Conservation (phyloP, 139 green algal species). For the Chloropicon primus region DNA sequence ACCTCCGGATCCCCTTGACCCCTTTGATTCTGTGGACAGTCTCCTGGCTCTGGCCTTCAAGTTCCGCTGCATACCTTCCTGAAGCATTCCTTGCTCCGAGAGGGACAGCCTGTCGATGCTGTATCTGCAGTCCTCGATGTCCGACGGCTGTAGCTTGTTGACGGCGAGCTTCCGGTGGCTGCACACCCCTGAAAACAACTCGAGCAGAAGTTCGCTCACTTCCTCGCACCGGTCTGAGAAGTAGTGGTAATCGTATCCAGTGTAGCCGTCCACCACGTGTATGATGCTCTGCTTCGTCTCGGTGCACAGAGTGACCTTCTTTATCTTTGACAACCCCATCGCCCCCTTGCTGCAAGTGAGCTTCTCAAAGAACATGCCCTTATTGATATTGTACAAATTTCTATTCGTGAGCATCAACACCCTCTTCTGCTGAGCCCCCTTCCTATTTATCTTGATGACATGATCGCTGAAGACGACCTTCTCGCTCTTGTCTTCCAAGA, state of each 20-base stretch:
- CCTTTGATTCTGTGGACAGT: background rate
- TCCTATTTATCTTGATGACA: background rate
- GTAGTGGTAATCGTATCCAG: background rate
- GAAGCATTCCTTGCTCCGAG: background rate
- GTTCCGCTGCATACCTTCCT: too few relatives aligned
- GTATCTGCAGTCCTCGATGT: background rate
- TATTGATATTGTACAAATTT: background rate
- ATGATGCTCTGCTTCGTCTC: background rate
- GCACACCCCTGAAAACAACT: background rate
- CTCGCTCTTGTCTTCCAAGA: background rate
- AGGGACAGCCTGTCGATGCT: background rate
- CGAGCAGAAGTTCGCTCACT: background rate
- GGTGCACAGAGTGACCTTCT: background rate
- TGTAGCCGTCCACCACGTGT: background rate
- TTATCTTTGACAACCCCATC: background rate
- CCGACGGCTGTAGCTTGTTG: background rate
- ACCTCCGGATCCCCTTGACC: background rate
- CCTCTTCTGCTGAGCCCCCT: background rate
- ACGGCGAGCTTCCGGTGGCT: background rate
- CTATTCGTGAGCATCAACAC: background rate
- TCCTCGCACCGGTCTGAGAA: background rate
- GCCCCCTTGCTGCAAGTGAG: background rate
- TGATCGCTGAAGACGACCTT: background rate
- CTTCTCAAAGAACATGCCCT: background rate
- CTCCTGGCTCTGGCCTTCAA: too few relatives aligned